A percentile compares a stretch with the other conserved stretches of the same genome.
Evolutionary conservation across 768 basidiomycete species (phyloP).

Genomic region (Artomyces pyxidatus): DNA sequence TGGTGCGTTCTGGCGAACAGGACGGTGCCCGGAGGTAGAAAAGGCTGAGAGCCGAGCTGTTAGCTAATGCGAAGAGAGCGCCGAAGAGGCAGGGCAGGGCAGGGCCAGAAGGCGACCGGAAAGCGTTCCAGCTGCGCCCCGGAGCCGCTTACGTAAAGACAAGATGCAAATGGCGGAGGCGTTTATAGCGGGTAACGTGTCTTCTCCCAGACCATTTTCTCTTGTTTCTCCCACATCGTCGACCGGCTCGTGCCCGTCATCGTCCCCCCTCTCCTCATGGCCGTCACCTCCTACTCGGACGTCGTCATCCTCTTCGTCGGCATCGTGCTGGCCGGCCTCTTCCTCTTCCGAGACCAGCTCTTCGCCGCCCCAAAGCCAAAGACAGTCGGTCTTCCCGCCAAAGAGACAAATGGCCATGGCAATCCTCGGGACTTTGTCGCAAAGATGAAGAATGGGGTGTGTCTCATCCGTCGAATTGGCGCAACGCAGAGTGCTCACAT

Average conservation of each 20-base stretch:
- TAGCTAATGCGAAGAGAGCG: neutral
- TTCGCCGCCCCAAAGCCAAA: slow-evolving; percentile 64
- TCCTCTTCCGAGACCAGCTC: slow-evolving; percentile 79
- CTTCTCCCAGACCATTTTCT: neutral
- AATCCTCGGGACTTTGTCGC: slow-evolving; percentile 93
- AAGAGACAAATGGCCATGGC: slow-evolving; percentile 51
- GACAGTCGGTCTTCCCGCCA: slow-evolving; percentile 30
- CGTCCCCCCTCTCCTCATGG: slow-evolving; percentile 32
- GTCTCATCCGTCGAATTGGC: slow-evolving; percentile 24
- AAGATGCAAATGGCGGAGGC: neutral
- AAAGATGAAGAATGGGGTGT: slow-evolving; percentile 90
- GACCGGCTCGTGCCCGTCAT: slow-evolving; percentile 8
- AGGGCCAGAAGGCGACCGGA: no score
- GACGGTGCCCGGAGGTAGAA: neutral
- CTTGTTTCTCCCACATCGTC: slow-evolving; percentile 8
- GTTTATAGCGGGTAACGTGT: neutral
- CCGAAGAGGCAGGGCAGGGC: neutral
- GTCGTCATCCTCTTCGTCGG: slow-evolving; percentile 65
- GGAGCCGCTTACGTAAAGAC: neutral
- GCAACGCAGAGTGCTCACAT: slow-evolving; percentile 2
- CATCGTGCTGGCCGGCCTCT: slow-evolving; percentile 65
- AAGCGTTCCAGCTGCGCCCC: no score
- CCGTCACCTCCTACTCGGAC: slow-evolving; percentile 62
- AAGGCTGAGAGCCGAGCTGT: neutral
- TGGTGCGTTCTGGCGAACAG: neutral